These are phyloP conservation scores for Durio zibethinus DNA, from an alignment of 345 rosid genomes.

Conservation along the genomic window DNA sequence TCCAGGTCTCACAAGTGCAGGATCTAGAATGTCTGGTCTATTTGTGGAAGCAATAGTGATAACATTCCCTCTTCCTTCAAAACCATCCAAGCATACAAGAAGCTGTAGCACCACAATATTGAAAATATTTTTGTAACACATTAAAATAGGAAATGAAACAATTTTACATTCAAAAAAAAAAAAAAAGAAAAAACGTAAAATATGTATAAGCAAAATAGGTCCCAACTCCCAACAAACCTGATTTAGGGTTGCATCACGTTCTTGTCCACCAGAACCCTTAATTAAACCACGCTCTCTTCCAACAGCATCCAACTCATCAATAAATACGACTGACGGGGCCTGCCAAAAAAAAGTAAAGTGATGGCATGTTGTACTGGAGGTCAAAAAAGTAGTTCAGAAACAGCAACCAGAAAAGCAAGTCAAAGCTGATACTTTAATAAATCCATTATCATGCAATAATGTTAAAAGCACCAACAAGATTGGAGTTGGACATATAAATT, in stretches of 20 bases:
- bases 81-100: constrained; percentile 89
- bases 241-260: constrained; percentile 95
- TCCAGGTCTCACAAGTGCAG: constrained; percentile 93
- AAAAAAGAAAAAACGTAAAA: not conserved
- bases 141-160: not conserved
- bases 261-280: constrained; percentile 97
- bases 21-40: constrained; percentile 93
- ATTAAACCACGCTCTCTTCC: constrained; percentile 96
- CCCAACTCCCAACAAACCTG: constrained; percentile 49
- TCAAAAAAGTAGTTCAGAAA: not conserved
- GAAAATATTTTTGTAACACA: not conserved
- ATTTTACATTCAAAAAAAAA: not conserved
- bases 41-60: constrained; percentile 95
- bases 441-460: not conserved
- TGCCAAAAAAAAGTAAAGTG: constrained; percentile 15
- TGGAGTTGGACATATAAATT: not conserved
- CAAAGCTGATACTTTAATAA: not conserved
- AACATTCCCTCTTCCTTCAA: constrained; percentile 96
- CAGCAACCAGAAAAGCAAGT: constrained; percentile 2
- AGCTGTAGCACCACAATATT: constrained; percentile 46
- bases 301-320: constrained; percentile 95
- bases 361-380: not conserved
- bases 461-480: not conserved
- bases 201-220: not conserved
- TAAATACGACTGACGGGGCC: constrained; percentile 95